Conservation (phyloP, 1,139 yeast species). For the Debaryomyces subglobosus region DNA sequence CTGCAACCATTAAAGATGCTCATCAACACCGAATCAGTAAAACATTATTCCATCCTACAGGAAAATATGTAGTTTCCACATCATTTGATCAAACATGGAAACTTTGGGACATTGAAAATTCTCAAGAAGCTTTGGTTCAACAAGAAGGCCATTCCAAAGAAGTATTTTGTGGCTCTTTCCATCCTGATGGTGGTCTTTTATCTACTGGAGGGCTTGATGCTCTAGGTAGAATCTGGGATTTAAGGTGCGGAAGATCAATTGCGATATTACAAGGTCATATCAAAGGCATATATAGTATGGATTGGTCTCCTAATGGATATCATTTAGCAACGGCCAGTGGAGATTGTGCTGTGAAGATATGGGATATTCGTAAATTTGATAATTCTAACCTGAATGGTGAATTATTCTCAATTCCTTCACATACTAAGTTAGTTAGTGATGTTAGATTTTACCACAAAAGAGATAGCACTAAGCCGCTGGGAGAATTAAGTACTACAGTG, state of each 20-base stretch:
- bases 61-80: constrained; percentile 61
- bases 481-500: constrained; percentile 19
- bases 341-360: constrained; percentile 76
- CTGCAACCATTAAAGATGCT: constrained; percentile 26
- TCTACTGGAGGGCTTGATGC: constrained; percentile 85
- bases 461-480: constrained; percentile 12
- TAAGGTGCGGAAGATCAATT: constrained; percentile 74
- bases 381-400: constrained; percentile 30
- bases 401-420: constrained; percentile 69
- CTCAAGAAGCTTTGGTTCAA: constrained; percentile 29
- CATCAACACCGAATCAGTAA: constrained; percentile 65
- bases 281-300: constrained; percentile 69
- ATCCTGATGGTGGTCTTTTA: constrained; percentile 76
- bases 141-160: constrained; percentile 92
- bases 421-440: constrained; percentile 71
- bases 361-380: constrained; percentile 71
- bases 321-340: constrained; percentile 84
- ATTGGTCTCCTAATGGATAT: constrained; percentile 78
- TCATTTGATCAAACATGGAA: constrained; percentile 91
- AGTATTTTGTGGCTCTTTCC: constrained; percentile 65
- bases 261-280: constrained; percentile 67
- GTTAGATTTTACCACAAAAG: constrained; percentile 51
- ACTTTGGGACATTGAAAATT: constrained; percentile 70
- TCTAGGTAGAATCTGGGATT: constrained; percentile 78
- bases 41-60: constrained; percentile 69